Evolutionary conservation across 169 alveolate species (phyloP), one percentile per base, ranked within the genome.

Genomic region (Eimeria brunetti): DNA sequence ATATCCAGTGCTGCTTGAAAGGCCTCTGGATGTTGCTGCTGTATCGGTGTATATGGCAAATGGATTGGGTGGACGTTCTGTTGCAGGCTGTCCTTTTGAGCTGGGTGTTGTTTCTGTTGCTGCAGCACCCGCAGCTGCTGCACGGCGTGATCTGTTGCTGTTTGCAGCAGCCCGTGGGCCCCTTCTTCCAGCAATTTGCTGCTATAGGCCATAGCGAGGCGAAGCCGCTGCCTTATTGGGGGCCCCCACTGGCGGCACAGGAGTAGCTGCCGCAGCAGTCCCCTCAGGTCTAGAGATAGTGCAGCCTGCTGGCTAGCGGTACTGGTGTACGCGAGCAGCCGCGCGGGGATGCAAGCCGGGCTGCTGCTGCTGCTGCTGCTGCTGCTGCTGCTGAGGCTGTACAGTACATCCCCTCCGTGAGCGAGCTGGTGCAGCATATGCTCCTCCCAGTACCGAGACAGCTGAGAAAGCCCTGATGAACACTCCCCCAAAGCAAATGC

Each of bases 381-480:
- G 60, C 71, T 41, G 71, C 51, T 51, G 81, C 71, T 33, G 84
- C 64, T 44, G 69, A 27, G 1, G 75, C 90, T 53, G 56, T 30
- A 22, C 73, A 24, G 8, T 51, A 20, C 41, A n/a, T 33, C 67
- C 33, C 27, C 22, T 51, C 89, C 18, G 36, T 76, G 95, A 22
- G 62, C 60, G 36, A 67, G 71, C 85, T 91, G 95, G 67, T 91
- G 95, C 60, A 49, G 58, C 36, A 80, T 38, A 22, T 62, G 69
- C 71, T 30, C 58, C 41, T 67, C 86, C 91, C 88, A 60, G 95
- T 91, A 91, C 9, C 49, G 46, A n/a, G 73, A 83, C 67, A 91
- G 84, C 95, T 91, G 95, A 18, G 95, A 71, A 6, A 91, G 78
- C 38, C 95, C 95, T 12, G 86, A 60, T 6, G 85, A 84, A 60